Evolutionary conservation across 495 filamentous ascomycete species (phyloP).

Genomic region (Aspergillus saccharolyticus): DNA sequence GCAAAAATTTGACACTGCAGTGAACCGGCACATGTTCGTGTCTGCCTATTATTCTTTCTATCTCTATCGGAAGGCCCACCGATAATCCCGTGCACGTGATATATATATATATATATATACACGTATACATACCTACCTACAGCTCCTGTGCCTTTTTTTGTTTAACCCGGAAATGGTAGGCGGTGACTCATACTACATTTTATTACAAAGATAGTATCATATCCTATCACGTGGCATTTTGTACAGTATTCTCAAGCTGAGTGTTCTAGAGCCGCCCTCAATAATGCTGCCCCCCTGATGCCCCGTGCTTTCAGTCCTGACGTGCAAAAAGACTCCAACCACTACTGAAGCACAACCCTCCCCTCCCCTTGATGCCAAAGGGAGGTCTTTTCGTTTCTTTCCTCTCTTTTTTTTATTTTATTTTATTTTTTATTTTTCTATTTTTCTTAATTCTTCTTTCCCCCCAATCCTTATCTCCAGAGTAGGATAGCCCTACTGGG

Average conservation of each 20-base stretch:
- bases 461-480: no score
- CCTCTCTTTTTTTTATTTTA: no score
- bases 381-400: no score
- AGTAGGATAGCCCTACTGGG: constrained; percentile 15
- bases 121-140: no score
- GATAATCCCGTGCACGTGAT: background rate
- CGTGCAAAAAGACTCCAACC: constrained; percentile 9
- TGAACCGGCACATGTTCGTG: background rate
- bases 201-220: background rate
- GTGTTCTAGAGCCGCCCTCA: constrained; percentile 22
- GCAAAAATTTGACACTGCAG: background rate
- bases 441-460: no score
- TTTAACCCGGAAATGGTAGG: background rate
- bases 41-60: background rate
- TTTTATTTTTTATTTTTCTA: no score
- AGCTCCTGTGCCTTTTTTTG: no score
- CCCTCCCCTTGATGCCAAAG: no score
- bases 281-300: constrained; percentile 15
- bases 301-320: constrained; percentile 15
- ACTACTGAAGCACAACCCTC: constrained; percentile 3
- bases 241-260: no score
- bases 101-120: background rate
- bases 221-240: constrained; percentile 17
- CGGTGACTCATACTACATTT: background rate
- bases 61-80: no score